Evolutionary conservation across 2,329 filamentous ascomycete genomes (phyloP).

Genomic region (Pochonia chlamydosporia): DNA sequence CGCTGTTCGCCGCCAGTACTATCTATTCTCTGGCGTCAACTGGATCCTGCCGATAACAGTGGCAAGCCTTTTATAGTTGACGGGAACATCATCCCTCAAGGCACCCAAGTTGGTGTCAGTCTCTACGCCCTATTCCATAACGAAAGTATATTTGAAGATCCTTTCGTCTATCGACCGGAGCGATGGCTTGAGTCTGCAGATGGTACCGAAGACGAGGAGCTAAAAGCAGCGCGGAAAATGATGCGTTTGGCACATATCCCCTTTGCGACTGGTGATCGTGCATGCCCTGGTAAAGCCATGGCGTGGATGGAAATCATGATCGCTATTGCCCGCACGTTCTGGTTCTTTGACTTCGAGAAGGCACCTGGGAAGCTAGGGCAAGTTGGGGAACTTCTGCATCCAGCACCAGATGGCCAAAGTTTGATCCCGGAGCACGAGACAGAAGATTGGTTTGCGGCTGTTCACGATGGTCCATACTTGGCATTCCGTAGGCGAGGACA

Average conservation of each 20-base stretch:
- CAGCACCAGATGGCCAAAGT: background rate
- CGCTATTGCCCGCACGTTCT: constrained; percentile 6
- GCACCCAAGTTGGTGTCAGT: constrained; percentile 7
- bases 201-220: background rate
- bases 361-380: background rate
- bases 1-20: constrained; percentile 3
- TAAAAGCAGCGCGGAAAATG: background rate
- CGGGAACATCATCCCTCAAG: constrained; percentile 4
- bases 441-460: background rate
- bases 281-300: constrained; percentile 9
- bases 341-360: constrained; percentile 9
- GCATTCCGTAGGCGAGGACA: background rate
- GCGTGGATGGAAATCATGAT: constrained; percentile 8
- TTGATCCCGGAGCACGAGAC: background rate
- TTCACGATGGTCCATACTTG: constrained; percentile 1
- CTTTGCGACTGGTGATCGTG: constrained; percentile 2
- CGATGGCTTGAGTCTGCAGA: constrained; percentile 2
- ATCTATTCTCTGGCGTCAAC: constrained; percentile 7
- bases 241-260: constrained; percentile 5
- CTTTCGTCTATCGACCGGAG: constrained; percentile 9
- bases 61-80: background rate
- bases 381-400: background rate
- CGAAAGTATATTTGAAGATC: constrained; percentile 7
- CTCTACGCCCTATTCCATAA: constrained; percentile 8
- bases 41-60: constrained; percentile 1